Evolutionary conservation across 2,329 filamentous ascomycete genomes (phyloP), one percentile per base, ranked within the genome.

Genomic region (Paecilomyces sp.): DNA sequence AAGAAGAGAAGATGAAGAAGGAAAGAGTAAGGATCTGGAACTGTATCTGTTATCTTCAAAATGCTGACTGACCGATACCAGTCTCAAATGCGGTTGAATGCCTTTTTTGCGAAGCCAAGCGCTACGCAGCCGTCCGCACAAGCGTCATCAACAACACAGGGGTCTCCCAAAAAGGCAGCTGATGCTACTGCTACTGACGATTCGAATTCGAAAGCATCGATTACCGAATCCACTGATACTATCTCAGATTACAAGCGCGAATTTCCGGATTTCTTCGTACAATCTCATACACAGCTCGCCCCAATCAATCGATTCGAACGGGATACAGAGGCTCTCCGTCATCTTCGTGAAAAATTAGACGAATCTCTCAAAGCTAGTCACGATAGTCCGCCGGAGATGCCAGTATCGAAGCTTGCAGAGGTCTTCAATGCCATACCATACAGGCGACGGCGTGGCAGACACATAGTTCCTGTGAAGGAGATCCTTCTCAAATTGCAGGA

Each of bases 231-330:
- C 28, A 31, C 64, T 7, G 63, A 69, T 57, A 65, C 68, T 5
- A 66, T 75, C 25, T 81, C 83, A 0, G 81, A 85, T 53, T 92
- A 91, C 65, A 78, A 89, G 18, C 86, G 85, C 65, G 79, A 82
- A 36, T 97, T 97, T 68, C 83, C 91, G 33, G 87, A 90, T 0
- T 97, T 97, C 72, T 92, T 89, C 63, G 70, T 94, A 54, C 88
- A 91, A 60, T 81, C 86, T 2, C 83, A 91, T 67, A 89, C 91
- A 1, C 83, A 76, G n/a, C 66, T 97, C 57, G 91, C 92, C 0
- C 80, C 82, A 0, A 65, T 66, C 1, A 76, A 80, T 55, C 79
- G 78, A 2, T 85, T 85, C 30, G 72, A 80, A 47, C 80, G 87
- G 71, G 86, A 90, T 64, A 70, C 81, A 1, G 79, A 85, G 61